Evolutionary conservation across 768 basidiomycete species (phyloP), one percentile per base, ranked within the genome.

Genomic region (Scleroderma citrinum): DNA sequence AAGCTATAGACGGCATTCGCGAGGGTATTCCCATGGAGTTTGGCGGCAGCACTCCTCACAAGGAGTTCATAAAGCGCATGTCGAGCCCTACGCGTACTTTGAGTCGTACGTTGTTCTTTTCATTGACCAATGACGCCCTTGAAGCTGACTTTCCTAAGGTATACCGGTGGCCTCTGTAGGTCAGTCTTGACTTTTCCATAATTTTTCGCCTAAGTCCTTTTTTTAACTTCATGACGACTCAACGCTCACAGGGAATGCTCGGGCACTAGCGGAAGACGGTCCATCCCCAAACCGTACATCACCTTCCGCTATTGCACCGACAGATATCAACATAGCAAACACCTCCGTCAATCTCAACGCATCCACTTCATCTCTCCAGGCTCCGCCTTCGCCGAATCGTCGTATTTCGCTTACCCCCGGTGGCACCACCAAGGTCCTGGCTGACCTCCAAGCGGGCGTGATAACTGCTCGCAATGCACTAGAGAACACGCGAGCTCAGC

Each of bases 341-440:
- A 46, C 58, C 32, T 36, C 69, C 4, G 48, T 59, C 10, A 55
- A 64, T 16, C 58, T 67, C 8, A 65, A 69, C 17, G 63, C 71
- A 20, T 72, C 75, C 7, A 50, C 60, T 1, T 56, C 59, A 24
- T 60, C 70, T 4, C 66, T 76, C 1, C 72, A 69, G 47, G 74
- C 76, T 5, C 78, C 70, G 8, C 49, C 63, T 10, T 74, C 72
- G 17, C 72, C 84, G n/a, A 76, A 35, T 8, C 76, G 83, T 42
- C 65, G 77, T 10, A 75, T 70, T 43, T 77, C 87, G 4, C 71
- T 87, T 39, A 81, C 83, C 13, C 84, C 87, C 1, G 85, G 83
- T 2, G 86, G 85, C 7, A 92, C 89, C 10, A 91, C 91, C 14
- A 91, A 87, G 60, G 92, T 94, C 21, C 73, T 94, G 47, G 87